These are phyloP conservation scores for Arctium lappa DNA, from an alignment of 129 eudicot species.

Conservation along the genomic window DNA sequence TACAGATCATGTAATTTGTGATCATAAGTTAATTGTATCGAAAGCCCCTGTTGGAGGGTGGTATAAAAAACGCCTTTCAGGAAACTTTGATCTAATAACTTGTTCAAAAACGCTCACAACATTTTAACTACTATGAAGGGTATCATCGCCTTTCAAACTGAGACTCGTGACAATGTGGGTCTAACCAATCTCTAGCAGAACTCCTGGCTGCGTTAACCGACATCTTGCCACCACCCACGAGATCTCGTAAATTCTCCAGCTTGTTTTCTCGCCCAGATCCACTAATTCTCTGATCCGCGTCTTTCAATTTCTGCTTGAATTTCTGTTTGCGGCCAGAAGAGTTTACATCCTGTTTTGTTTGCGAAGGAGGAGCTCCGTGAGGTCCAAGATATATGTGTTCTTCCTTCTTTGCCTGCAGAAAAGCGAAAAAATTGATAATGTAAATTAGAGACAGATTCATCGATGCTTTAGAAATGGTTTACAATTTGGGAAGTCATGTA, in stretches of 20 bases:
- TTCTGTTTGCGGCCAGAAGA: constrained; percentile 65
- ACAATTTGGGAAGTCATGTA: not conserved
- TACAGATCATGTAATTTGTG: constrained; percentile 7
- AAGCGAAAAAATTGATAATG: not conserved
- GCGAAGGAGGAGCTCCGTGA: constrained; percentile 94
- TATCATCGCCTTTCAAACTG: constrained; percentile 56
- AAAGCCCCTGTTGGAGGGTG: not conserved
- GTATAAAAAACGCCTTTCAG: not conserved
- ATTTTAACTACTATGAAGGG: constrained; percentile 4
- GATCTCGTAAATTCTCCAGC: constrained; percentile 71
- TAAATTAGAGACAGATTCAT: not conserved
- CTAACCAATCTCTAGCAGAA: constrained; percentile 82
- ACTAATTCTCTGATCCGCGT: constrained; percentile 56
- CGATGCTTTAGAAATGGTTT: not conserved
- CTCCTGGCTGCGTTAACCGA: constrained; percentile 38
- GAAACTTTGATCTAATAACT: not conserved
- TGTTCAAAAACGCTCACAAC: not conserved
- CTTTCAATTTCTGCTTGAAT: constrained; percentile 86
- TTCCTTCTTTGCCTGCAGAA: constrained; percentile 58
- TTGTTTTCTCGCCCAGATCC: constrained; percentile 81
- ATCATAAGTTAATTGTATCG: not conserved
- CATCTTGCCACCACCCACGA: constrained; percentile 69
- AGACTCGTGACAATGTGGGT: constrained; percentile 93
- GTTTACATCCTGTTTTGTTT: constrained; percentile 64
- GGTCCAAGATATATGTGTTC: constrained; percentile 89